These are phyloP conservation scores for Saccharomyces uvarum DNA, from an alignment of 1,139 yeast genomes.

Conservation along the genomic window DNA sequence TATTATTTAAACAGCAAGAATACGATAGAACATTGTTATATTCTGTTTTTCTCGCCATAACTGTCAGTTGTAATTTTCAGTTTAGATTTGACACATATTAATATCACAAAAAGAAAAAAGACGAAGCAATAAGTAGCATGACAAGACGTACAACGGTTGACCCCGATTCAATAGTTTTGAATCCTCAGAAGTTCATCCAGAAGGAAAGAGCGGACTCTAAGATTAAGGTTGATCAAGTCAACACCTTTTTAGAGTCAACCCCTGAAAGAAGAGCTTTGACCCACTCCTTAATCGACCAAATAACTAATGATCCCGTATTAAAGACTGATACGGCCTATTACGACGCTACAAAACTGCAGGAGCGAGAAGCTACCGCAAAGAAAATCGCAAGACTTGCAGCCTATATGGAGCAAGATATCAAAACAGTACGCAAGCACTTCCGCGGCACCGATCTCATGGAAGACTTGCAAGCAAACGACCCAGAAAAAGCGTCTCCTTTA, in stretches of 20 bases:
- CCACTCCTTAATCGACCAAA: conserved; percentile 38
- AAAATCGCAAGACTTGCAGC: conserved; percentile 45
- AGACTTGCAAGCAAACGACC: conserved; percentile 18
- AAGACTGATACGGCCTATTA: conserved; percentile 44
- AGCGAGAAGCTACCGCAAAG: conserved; percentile 46
- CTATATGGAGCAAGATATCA: conserved; percentile 42
- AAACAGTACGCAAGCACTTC: conserved; percentile 20
- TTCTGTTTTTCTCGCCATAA: neutral
- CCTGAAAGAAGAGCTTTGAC: conserved; percentile 45
- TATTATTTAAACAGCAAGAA: neutral
- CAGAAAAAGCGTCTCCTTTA: conserved; percentile 14
- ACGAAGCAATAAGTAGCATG: conserved; percentile 13
- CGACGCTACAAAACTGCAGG: conserved; percentile 43
- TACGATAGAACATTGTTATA: neutral
- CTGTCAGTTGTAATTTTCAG: neutral
- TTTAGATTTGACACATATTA: neutral
- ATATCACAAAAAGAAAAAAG: neutral
- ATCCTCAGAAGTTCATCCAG: conserved; percentile 32
- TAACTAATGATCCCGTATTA: conserved; percentile 50
- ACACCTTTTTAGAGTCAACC: conserved; percentile 50
- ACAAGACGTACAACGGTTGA: conserved; percentile 25
- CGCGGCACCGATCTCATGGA: conserved; percentile 22
- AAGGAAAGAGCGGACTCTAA: conserved; percentile 44
- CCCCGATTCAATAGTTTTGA: conserved; percentile 18
- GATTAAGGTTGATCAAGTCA: conserved; percentile 42